phyloP scores from a whole-genome alignment of 192 early-diverging fungal genomes.

The Pilaira anomala region DNA sequence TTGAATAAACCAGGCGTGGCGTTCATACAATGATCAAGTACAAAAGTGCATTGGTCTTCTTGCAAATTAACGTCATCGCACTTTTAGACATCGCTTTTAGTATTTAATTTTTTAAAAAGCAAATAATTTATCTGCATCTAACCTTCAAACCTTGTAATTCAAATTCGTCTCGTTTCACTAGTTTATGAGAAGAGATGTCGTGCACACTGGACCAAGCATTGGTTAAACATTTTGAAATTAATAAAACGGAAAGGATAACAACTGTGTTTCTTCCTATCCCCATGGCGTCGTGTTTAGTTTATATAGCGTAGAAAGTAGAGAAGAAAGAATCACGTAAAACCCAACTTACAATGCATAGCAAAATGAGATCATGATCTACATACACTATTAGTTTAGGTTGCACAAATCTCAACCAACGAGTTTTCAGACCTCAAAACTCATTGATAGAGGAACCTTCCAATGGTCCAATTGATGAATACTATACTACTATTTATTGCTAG shows the following conservation, averaged over 20 bases:
- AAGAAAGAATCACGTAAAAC: no score
- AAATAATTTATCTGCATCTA: neutral
- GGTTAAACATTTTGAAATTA: conserved; percentile 13
- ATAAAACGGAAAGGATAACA: conserved; percentile 6
- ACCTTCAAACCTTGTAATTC: neutral
- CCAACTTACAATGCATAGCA: no score
- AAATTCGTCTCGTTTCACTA: conserved; percentile 8
- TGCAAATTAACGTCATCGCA: conserved; percentile 51
- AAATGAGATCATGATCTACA: no score
- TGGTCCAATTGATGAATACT: no score
- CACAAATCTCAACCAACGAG: no score
- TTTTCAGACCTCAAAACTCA: no score
- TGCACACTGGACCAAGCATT: conserved; percentile 15
- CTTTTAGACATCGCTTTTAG: conserved; percentile 29
- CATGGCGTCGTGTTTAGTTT: no score
- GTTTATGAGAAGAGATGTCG: neutral
- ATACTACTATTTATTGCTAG: no score
- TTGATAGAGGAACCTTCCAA: no score
- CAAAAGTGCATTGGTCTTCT: conserved; percentile 56
- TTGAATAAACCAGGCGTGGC: conserved; percentile 60
- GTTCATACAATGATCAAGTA: conserved; percentile 59
- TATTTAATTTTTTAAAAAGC: neutral
- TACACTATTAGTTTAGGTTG: no score
- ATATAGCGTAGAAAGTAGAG: no score
- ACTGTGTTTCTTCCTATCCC: conserved; percentile 15